Evolutionary conservation across 2,329 filamentous ascomycete species (phyloP).

Genomic region (Exophiala sp.): DNA sequence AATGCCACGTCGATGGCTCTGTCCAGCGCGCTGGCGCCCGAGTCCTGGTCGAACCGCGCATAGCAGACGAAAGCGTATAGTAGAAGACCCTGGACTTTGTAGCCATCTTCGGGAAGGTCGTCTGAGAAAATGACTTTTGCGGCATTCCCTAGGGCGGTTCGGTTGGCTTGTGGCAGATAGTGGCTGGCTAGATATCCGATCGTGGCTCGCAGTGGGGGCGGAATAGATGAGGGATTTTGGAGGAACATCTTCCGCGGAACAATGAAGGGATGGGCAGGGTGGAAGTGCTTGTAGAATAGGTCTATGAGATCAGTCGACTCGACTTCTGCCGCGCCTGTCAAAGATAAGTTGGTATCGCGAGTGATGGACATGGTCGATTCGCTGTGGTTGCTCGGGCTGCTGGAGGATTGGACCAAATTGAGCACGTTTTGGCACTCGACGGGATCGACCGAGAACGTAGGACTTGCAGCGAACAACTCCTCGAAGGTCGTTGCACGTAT

Average conservation of each 20-base stretch:
- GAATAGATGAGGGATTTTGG: conserved; percentile 36
- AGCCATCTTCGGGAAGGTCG: conserved; percentile 29
- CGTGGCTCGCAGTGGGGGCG: conserved; percentile 47
- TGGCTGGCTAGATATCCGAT: conserved; percentile 54
- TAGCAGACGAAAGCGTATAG: conserved; percentile 36
- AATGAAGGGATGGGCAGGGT: conserved; percentile 52
- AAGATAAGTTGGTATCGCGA: conserved; percentile 13
- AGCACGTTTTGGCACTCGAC: conserved; percentile 18
- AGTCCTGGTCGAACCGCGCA: conserved; percentile 33
- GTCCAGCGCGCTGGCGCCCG: conserved; percentile 44
- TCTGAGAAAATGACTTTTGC: conserved; percentile 29
- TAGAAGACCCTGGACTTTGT: conserved; percentile 37
- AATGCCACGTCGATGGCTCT: conserved; percentile 66
- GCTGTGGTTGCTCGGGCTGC: conserved; percentile 18
- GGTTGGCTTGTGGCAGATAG: conserved; percentile 42
- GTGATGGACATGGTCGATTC: conserved; percentile 21
- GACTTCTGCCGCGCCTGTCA: conserved; percentile 3
- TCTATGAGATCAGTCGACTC: conserved; percentile 40
- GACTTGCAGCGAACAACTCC: conserved; percentile 24
- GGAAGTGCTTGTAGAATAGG: conserved; percentile 53
- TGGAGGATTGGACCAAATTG: conserved; percentile 1
- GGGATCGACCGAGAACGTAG: conserved; percentile 26
- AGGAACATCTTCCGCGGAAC: conserved; percentile 42
- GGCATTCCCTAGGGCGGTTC: conserved; percentile 27
- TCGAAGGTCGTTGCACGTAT: conserved; percentile 17